These are phyloP conservation scores for Diaporthe capsici DNA, from an alignment of 2,329 filamentous ascomycete species.

Conservation along the genomic window DNA sequence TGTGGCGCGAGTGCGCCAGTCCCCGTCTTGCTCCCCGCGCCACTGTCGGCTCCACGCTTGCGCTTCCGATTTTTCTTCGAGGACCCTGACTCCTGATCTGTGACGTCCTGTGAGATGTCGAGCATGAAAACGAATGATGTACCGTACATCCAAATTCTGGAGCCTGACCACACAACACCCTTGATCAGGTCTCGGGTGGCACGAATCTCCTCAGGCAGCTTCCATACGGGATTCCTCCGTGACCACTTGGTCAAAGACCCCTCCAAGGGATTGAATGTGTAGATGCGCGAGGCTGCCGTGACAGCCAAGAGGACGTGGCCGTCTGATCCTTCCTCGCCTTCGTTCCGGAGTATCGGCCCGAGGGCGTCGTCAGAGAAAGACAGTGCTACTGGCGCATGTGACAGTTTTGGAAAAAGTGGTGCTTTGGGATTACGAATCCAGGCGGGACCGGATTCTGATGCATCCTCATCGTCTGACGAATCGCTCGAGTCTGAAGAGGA, in stretches of 20 bases:
- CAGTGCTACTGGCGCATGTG: constrained; percentile 74
- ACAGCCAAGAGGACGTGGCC: constrained; percentile 53
- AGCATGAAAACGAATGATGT: constrained; percentile 93
- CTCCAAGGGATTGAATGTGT: constrained; percentile 83
- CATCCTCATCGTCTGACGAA: constrained; percentile 50
- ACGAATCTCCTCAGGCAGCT: constrained; percentile 81
- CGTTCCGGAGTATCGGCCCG: constrained; percentile 44
- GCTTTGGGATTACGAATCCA: constrained; percentile 84
- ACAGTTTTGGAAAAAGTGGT: constrained; percentile 77
- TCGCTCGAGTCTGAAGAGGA: constrained; percentile 45
- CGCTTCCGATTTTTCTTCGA: constrained; percentile 63
- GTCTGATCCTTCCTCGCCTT: constrained; percentile 35
- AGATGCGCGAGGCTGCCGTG: constrained; percentile 75
- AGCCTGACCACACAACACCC: constrained; percentile 86
- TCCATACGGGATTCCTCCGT: constrained; percentile 81
- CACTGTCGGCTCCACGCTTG: constrained; percentile 65
- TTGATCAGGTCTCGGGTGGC: constrained; percentile 84
- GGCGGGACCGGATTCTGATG: constrained; percentile 63
- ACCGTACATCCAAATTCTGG: constrained; percentile 89
- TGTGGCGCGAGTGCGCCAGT: constrained; percentile 61
- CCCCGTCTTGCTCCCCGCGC: constrained; percentile 68
- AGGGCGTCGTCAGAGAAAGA: constrained; percentile 73
- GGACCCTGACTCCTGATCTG: constrained; percentile 52
- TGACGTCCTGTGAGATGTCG: constrained; percentile 81
- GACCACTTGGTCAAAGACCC: constrained; percentile 90